A percentile compares a stretch with the other conserved stretches of the same genome.
These are phyloP conservation scores for Kazachstania bromeliacearum DNA, from an alignment of 805 yeast species.

Conservation along the genomic window DNA sequence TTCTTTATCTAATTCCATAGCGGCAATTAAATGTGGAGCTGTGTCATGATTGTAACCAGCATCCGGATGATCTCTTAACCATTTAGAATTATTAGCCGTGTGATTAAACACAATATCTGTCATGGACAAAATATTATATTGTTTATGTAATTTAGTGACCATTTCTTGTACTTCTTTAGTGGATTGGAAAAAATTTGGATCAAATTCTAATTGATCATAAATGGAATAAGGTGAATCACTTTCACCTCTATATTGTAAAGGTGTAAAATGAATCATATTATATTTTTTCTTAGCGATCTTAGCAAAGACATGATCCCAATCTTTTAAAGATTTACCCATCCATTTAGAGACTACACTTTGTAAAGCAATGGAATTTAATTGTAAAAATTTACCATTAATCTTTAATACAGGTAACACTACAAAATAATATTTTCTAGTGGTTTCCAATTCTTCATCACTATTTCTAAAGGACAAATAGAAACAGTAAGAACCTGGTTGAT, in stretches of 20 bases:
- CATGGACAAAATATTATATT: slow-evolving; percentile 60
- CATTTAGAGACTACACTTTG: slow-evolving; percentile 87
- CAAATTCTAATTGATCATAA: slow-evolving; percentile 74
- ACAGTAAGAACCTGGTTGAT: slow-evolving; percentile 68
- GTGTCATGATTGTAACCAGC: slow-evolving; percentile 79
- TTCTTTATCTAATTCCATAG: slow-evolving; percentile 72
- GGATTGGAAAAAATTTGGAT: slow-evolving; percentile 50
- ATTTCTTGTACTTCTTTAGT: slow-evolving; percentile 45
- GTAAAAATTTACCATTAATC: slow-evolving; percentile 46
- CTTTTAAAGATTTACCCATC: slow-evolving; percentile 68
- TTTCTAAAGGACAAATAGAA: slow-evolving; percentile 56
- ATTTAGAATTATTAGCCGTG: slow-evolving; percentile 80
- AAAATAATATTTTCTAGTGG: slow-evolving; percentile 59
- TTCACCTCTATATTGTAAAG: slow-evolving; percentile 80
- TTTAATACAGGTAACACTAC: slow-evolving; percentile 70
- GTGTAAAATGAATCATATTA: slow-evolving; percentile 95
- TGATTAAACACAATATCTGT: slow-evolving; percentile 94
- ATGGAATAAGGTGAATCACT: slow-evolving; percentile 92
- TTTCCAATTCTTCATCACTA: slow-evolving; percentile 28
- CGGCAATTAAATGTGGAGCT: slow-evolving; percentile 81
- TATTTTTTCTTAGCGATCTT: slow-evolving; percentile 67
- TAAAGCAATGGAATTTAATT: slow-evolving; percentile 69
- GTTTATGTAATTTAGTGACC: slow-evolving; percentile 39
- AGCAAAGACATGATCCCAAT: slow-evolving; percentile 60
- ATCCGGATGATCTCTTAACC: slow-evolving; percentile 84